Conservation (phyloP, 352 stramenopile genomes). For the Phytophthora boehmeriae region DNA sequence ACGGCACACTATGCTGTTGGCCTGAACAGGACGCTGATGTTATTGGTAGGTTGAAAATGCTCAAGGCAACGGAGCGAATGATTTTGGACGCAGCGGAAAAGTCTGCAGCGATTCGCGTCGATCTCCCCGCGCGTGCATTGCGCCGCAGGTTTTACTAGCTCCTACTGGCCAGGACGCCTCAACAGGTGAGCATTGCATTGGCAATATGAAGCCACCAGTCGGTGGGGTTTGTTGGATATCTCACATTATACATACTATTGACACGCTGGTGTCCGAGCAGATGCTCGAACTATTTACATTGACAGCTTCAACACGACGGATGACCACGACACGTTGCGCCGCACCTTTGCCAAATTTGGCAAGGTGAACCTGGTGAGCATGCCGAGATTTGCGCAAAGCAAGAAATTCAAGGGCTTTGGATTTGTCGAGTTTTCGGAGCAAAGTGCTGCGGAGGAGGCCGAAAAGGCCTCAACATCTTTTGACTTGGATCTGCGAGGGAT, state of each 20-base stretch:
- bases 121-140: constrained; percentile 46
- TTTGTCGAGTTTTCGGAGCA: constrained; percentile 77
- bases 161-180: constrained; percentile 35
- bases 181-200: constrained; percentile 13
- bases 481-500: constrained; percentile 42
- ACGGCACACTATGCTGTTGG: too few relatives aligned
- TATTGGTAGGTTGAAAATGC: constrained; percentile 42
- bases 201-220: too few relatives aligned
- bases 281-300: constrained; percentile 71
- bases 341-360: constrained; percentile 58
- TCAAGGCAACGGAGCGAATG: constrained; percentile 63
- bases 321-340: constrained; percentile 75
- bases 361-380: constrained; percentile 84
- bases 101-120: constrained; percentile 53
- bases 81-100: constrained; percentile 64
- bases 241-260: too few relatives aligned
- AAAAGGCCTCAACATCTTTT: constrained; percentile 21
- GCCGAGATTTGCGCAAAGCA: constrained; percentile 67
- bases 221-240: too few relatives aligned
- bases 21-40: background rate
- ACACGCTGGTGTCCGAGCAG: constrained; percentile 23
- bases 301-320: constrained; percentile 62
- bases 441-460: constrained; percentile 32
- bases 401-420: constrained; percentile 82
- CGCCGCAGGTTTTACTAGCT: constrained; percentile 36